Evolutionary conservation across 306 rosid species (phyloP), one percentile per base, ranked within the genome.

Genomic region (Prosopis cineraria): DNA sequence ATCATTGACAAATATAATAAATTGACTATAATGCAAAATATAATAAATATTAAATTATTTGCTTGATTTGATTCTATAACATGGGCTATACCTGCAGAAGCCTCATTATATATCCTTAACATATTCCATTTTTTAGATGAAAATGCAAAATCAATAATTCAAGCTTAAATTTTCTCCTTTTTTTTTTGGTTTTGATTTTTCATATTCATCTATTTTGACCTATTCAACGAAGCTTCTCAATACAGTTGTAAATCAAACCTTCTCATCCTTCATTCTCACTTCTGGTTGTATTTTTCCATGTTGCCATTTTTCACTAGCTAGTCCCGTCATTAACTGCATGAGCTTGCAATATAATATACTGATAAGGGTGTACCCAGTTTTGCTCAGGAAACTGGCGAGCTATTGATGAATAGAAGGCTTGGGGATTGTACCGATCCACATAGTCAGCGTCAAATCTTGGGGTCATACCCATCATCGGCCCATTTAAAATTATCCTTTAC

Each of bases 401-500:
- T 86, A 87, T 6, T n/a, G n/a, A n/a, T 11, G 74, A 25, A 85
- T 84, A 72, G 90, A 87, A 17, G 43, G 84, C 39, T 78, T 86
- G 8, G 87, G 86, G 31, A 40, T 72, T 74, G 6, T 74, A 3
- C 59, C 5, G 14, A 45, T 60, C 44, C 44, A 40, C 44, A 40
- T 40, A 40, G 12, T 40, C 0, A 40, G 10, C 12, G 12, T 13
- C 44, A 8, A 40, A 40, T 40, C 44, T 40, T 10, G n/a, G 8
- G 8, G 2, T 13, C 44, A 40, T 84, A 10, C 84, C 90, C n/a
- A n/a, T n/a, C 24, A 40, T 33, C 1, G 14, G 19, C 0, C 88
- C 90, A 87, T 68, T 87, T 84, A 44, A 87, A 84, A 40, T 76
- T 81, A 37, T 87, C 70, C 44, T 81, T 62, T 73, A 84, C n/a